These are phyloP conservation scores for Hemileccinum impolitum DNA, from an alignment of 768 basidiomycete species.

Conservation along the genomic window DNA sequence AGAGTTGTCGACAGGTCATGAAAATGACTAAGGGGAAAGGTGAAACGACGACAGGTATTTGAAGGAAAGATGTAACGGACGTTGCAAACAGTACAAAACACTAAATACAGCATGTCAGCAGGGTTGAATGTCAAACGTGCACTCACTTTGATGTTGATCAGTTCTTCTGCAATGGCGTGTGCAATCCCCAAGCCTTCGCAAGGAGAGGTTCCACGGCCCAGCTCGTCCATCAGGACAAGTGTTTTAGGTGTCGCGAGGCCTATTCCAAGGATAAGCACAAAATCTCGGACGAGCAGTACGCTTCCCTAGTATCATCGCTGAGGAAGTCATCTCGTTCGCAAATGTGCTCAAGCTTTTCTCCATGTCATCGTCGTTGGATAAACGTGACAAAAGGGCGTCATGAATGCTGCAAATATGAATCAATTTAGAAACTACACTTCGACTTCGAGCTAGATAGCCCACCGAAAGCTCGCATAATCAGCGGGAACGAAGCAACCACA, in stretches of 20 bases:
- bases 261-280: slow-evolving; percentile 20
- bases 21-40: slow-evolving; percentile 56
- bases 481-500: slow-evolving; percentile 91
- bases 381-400: slow-evolving; percentile 76
- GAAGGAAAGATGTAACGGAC: slow-evolving; percentile 36
- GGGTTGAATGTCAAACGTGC: neutral
- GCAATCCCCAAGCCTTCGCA: slow-evolving; percentile 78
- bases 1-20: slow-evolving; percentile 75
- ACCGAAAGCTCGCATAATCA: slow-evolving; percentile 89
- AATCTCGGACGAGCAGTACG: neutral
- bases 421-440: neutral
- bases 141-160: slow-evolving; percentile 67
- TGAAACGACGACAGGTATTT: slow-evolving; percentile 1
- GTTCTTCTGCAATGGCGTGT: slow-evolving; percentile 78
- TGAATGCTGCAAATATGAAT: slow-evolving; percentile 51
- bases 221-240: slow-evolving; percentile 87
- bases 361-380: slow-evolving; percentile 93
- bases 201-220: slow-evolving; percentile 90
- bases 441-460: neutral
- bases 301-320: slow-evolving; percentile 84
- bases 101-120: slow-evolving; percentile 35
- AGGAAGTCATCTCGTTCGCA: slow-evolving; percentile 90
- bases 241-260: slow-evolving; percentile 68
- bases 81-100: slow-evolving; percentile 90
- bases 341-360: slow-evolving; percentile 92